phyloP scores from a whole-genome alignment of 257 asterid genomes.

The Fraxinus anomala region DNA sequence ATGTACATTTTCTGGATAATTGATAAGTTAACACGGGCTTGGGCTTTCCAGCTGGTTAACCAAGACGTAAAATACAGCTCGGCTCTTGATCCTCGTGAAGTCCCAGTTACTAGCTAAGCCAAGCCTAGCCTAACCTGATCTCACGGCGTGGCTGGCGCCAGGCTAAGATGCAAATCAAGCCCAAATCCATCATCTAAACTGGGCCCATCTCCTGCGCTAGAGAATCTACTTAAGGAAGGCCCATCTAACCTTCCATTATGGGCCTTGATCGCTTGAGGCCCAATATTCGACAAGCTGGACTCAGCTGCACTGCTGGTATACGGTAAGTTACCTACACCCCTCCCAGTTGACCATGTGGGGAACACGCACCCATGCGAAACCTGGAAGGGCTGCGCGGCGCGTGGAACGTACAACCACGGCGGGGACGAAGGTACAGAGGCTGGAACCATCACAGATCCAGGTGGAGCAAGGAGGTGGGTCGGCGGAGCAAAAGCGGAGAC shows the following conservation, averaged over 20 bases:
- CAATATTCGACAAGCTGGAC: constrained; percentile 51
- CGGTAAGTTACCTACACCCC: constrained; percentile 47
- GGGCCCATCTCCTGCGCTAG: constrained; percentile 59
- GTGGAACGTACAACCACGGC: constrained; percentile 77
- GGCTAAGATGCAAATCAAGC: constrained; percentile 83
- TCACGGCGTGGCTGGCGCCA: constrained; percentile 88
- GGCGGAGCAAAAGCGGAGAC: constrained; percentile 84
- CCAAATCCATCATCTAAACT: constrained; percentile 71
- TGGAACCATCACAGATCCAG: constrained; percentile 43
- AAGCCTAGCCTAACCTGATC: constrained; percentile 1
- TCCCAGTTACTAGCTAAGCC: not conserved
- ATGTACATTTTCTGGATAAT: constrained; percentile 45
- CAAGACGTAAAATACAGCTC: constrained; percentile 4
- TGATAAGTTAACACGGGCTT: constrained; percentile 25
- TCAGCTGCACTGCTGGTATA: constrained; percentile 57
- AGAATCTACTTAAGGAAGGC: constrained; percentile 76
- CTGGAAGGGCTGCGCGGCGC: constrained; percentile 68
- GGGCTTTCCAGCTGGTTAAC: constrained; percentile 25
- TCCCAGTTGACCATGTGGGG: constrained; percentile 44
- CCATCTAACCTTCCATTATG: constrained; percentile 61
- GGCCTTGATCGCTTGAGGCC: constrained; percentile 60
- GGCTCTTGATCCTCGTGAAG: not conserved
- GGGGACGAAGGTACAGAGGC: constrained; percentile 36
- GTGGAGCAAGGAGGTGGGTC: constrained; percentile 68
- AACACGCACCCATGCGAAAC: constrained; percentile 75